Evolutionary conservation across 352 stramenopile species (phyloP), one percentile per base, ranked within the genome.

Genomic region (Pythium sukuiense): DNA sequence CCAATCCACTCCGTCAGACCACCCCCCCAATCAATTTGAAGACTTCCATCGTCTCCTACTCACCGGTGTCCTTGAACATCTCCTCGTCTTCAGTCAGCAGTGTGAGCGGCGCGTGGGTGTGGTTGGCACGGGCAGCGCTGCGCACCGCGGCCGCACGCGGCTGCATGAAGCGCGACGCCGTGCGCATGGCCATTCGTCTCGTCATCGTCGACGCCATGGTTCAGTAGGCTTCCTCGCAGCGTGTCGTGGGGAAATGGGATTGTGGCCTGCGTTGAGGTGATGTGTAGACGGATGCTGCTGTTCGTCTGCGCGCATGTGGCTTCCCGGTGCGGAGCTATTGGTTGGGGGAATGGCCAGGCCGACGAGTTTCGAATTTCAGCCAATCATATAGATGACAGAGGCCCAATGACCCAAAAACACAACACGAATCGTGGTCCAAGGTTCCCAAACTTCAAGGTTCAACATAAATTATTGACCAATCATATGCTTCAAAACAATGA

Each of bases 41-140:
- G n/a, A n/a, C n/a, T n/a, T n/a, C n/a, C n/a, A 24, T 29, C 0
- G 6, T 53, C 35, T 45, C 4, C 16, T 49, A 65, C 81, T 68
- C 50, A 98, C 93, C 58, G 0, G 81, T 81, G 58, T 94, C 78
- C 63, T 90, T 85, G 67, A 94, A 92, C 83, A 94, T 91, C 27
- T 77, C 62, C 56, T 94, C 85, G 14, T 94, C 85, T 35, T 92
- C 85, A 3, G 80, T 89, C 20, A 94, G 71, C 52, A 88, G 43
- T 12, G 81, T 90, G 12, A 94, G 76, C 35, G 85, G 85, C 69
- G 61, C 59, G 24, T 63, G 59, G 54, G 63, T 57, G 67, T 74
- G 62, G 67, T 70, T 74, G 2, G 46, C 39, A 13, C 61, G 67
- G 45, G 45, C 54, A 56, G 26, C 52, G 59, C 30, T n/a, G 48